Percentiles rank a stretch among this genome's conserved stretches.
Conservation (phyloP, 1,284 basidiomycete genomes). For the Cryptococcus sp. region DNA sequence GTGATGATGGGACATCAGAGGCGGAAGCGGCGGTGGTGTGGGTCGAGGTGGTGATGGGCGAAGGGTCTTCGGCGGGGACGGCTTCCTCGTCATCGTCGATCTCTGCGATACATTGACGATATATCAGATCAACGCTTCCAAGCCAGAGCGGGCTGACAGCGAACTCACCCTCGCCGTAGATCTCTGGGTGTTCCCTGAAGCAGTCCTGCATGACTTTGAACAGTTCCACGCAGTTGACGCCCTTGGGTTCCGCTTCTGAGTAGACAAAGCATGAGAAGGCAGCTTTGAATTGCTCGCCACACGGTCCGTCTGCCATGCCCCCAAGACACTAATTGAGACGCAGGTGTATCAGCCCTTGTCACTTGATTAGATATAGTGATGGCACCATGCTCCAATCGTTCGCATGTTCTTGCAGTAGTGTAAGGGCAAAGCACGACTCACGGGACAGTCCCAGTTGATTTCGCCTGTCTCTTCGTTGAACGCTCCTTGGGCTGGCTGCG, state of each 20-base stretch:
- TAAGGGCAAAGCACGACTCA: slow-evolving; percentile 27
- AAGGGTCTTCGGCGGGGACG: slow-evolving; percentile 1
- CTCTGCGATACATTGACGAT: slow-evolving; percentile 25
- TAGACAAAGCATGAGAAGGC: slow-evolving; percentile 98
- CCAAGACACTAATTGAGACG: slow-evolving; percentile 70
- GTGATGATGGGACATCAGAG: slow-evolving; percentile 21
- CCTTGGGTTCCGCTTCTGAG: slow-evolving; percentile 94
- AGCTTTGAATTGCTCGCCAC: slow-evolving; percentile 88
- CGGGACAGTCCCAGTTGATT: slow-evolving; percentile 96
- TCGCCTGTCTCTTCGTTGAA: slow-evolving; percentile 93
- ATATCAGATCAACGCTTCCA: not conserved
- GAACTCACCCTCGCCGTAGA: slow-evolving; percentile 83
- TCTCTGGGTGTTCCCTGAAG: slow-evolving; percentile 92
- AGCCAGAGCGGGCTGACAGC: not conserved
- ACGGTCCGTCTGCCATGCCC: slow-evolving; percentile 97
- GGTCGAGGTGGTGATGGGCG: slow-evolving; percentile 1
- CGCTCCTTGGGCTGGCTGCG: slow-evolving; percentile 51
- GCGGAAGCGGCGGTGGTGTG: slow-evolving; percentile 15
- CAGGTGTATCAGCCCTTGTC: slow-evolving; percentile 4
- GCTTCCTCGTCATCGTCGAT: slow-evolving; percentile 45
- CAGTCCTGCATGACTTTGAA: slow-evolving; percentile 98
- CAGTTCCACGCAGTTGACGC: slow-evolving; percentile 95
- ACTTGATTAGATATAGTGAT: not conserved
- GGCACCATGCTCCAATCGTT: not conserved
- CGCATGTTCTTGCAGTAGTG: not conserved